Evolutionary conservation across 2,329 filamentous ascomycete species (phyloP).

Genomic region (Paecilomyces fulvus): DNA sequence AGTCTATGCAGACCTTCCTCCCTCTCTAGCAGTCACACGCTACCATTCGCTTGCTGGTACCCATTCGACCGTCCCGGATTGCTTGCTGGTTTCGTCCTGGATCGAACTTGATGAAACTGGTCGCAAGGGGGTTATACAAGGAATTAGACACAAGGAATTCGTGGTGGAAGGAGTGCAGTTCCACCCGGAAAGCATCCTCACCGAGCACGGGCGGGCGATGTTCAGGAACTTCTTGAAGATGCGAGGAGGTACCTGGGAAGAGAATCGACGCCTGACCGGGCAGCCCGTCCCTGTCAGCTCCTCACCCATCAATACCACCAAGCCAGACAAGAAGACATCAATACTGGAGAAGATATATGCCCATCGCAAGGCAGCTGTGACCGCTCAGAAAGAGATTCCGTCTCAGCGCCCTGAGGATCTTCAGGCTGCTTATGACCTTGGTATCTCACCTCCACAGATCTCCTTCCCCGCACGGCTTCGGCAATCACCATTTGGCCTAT

Average conservation of each 20-base stretch:
- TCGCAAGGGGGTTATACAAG: slow-evolving; percentile 85
- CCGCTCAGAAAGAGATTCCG: slow-evolving; percentile 72
- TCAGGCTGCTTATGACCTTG: slow-evolving; percentile 76
- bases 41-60: slow-evolving; percentile 96
- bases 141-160: slow-evolving; percentile 84
- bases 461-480: slow-evolving; percentile 70
- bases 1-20: slow-evolving; percentile 74
- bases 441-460: slow-evolving; percentile 74
- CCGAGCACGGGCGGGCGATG: slow-evolving; percentile 79
- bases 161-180: slow-evolving; percentile 96
- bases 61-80: slow-evolving; percentile 73
- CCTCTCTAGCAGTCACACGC: slow-evolving; percentile 78
- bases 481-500: slow-evolving; percentile 77
- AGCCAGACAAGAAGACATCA: slow-evolving; percentile 58
- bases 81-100: slow-evolving; percentile 85
- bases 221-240: slow-evolving; percentile 84
- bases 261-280: slow-evolving; percentile 49
- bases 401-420: slow-evolving; percentile 77
- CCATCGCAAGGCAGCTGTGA: slow-evolving; percentile 66
- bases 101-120: slow-evolving; percentile 65
- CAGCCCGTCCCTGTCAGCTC: slow-evolving; percentile 10
- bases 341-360: slow-evolving; percentile 89
- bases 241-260: slow-evolving; percentile 84
- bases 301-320: slow-evolving; percentile 15
- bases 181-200: slow-evolving; percentile 94